Percentiles rank a stretch among this genome's conserved stretches.
Evolutionary conservation across 371 early-diverging fungal species (phyloP).

Genomic region (Mortierella sp.): DNA sequence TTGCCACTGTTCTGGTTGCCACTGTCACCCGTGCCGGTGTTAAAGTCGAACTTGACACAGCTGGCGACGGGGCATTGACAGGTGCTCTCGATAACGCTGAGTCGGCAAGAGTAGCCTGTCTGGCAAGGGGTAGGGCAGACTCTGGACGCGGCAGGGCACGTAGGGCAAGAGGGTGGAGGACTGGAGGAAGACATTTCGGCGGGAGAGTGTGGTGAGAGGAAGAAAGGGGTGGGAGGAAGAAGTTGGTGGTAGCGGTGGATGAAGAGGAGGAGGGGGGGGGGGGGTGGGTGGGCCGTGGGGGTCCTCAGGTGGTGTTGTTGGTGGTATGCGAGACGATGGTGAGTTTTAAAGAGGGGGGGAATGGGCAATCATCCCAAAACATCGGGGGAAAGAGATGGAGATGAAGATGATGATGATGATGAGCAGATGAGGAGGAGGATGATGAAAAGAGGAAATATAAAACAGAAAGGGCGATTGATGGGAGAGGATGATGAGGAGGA

Average conservation of each 20-base stretch:
- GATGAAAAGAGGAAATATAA: not conserved
- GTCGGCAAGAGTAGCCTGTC: constrained; percentile 9
- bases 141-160: not conserved
- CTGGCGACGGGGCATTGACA: constrained; percentile 33
- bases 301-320: not conserved
- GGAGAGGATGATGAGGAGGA: not conserved
- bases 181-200: constrained; percentile 1
- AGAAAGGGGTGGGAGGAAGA: not conserved
- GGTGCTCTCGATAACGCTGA: constrained; percentile 11
- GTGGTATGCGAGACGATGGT: not conserved
- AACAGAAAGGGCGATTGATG: not conserved
- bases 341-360: constrained; percentile 1
- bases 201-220: not conserved
- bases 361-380: not conserved
- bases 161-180: constrained; percentile 8
- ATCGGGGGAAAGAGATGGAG: not conserved
- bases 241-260: not conserved
- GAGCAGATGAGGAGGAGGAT: not conserved
- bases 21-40: constrained; percentile 25
- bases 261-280: not conserved
- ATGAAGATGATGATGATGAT: not conserved
- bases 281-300: not conserved
- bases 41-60: constrained; percentile 23
- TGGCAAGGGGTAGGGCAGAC: constrained; percentile 17
- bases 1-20: not conserved